Percentiles rank a stretch among this genome's conserved stretches.
phyloP scores from a whole-genome alignment of 2,329 filamentous ascomycete species.

The Verticillium isaacii region DNA sequence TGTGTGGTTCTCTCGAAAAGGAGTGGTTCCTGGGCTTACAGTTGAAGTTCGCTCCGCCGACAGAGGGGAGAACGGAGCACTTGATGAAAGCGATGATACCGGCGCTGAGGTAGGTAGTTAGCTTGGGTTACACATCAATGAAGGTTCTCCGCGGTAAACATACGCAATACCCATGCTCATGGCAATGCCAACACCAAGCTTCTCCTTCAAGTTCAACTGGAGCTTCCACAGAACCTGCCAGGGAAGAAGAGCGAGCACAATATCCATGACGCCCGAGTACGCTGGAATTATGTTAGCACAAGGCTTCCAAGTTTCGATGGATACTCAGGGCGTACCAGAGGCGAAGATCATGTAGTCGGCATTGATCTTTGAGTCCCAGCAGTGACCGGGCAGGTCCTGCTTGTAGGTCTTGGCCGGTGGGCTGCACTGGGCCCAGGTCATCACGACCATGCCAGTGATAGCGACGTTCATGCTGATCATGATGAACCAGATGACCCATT shows the following conservation, averaged over 20 bases:
- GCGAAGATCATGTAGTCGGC: conserved; percentile 24
- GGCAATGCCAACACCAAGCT: conserved; percentile 31
- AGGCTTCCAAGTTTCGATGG: not conserved
- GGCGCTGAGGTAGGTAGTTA: conserved; percentile 16
- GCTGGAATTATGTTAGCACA: not conserved
- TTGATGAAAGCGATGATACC: conserved; percentile 24
- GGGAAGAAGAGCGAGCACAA: conserved; percentile 32
- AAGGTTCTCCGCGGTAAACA: conserved; percentile 1
- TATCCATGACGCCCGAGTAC: conserved; percentile 32
- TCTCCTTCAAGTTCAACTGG: conserved; percentile 33
- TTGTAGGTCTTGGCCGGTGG: conserved; percentile 18
- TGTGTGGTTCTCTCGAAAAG: not conserved
- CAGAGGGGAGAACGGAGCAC: not conserved
- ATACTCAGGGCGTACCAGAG: conserved; percentile 3
- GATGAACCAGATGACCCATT: conserved; percentile 19
- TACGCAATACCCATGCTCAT: conserved; percentile 40
- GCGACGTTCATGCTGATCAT: conserved; percentile 17
- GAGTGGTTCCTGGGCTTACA: not conserved
- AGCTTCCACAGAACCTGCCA: conserved; percentile 35
- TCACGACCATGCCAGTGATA: not conserved
- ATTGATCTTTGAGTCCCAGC: conserved; percentile 19
- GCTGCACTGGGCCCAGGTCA: conserved; percentile 2
- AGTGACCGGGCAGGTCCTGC: conserved; percentile 14
- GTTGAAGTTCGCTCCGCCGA: not conserved
- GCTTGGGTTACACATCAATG: not conserved